Percentiles rank a stretch among this genome's conserved stretches.
phyloP scores from a whole-genome alignment of 768 basidiomycete species.

The Termitomyces titanicus region DNA sequence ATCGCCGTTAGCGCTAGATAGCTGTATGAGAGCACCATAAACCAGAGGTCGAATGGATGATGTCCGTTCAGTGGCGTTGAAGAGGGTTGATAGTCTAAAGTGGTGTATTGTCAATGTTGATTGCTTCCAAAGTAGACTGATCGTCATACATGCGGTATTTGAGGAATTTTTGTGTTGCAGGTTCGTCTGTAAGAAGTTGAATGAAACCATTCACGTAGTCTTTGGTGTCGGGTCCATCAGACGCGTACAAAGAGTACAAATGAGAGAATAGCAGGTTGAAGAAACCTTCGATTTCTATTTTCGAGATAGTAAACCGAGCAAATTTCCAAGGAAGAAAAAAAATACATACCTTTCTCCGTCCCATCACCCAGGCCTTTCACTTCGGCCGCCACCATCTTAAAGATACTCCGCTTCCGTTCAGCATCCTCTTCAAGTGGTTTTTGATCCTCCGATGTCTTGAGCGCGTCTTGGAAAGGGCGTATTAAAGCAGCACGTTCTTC shows the following conservation, averaged over 20 bases:
- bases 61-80: slow-evolving; percentile 68
- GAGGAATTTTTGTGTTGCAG: slow-evolving; percentile 48
- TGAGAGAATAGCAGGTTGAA: slow-evolving; percentile 82
- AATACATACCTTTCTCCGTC: slow-evolving; percentile 59
- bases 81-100: slow-evolving; percentile 72
- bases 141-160: slow-evolving; percentile 74
- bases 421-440: slow-evolving; percentile 54
- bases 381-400: slow-evolving; percentile 58
- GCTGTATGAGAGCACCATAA: slow-evolving; percentile 56
- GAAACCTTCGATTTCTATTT: slow-evolving; percentile 78
- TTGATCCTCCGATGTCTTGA: slow-evolving; percentile 48
- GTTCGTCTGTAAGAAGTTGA: slow-evolving; percentile 53
- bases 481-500: slow-evolving; percentile 62
- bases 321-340: background rate
- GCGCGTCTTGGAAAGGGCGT: slow-evolving; percentile 60
- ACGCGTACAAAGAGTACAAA: slow-evolving; percentile 55
- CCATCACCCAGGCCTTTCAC: slow-evolving; percentile 74
- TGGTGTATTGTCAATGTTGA: slow-evolving; percentile 6
- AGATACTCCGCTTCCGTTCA: slow-evolving; percentile 45
- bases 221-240: slow-evolving; percentile 52
- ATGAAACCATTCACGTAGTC: slow-evolving; percentile 45
- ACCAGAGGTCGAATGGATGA: slow-evolving; percentile 64
- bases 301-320: background rate
- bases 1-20: slow-evolving; percentile 59
- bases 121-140: background rate